Conservation (phyloP, 2,329 filamentous ascomycete genomes). For the Nigrospora oryzae region DNA sequence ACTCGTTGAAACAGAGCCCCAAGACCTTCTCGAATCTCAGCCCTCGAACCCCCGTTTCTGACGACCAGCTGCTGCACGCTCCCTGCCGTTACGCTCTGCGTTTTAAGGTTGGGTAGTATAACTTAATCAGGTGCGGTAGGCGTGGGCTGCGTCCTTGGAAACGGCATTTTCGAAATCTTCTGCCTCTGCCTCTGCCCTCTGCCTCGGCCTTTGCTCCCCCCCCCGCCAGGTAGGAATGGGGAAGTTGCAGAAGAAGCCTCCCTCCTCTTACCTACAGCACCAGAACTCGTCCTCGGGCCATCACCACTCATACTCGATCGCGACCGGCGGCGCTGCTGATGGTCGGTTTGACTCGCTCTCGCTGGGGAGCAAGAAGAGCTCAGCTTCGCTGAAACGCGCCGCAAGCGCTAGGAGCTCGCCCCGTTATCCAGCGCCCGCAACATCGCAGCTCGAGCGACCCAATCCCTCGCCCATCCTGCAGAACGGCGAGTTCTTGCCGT, state of each 20-base stretch:
- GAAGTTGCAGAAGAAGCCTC: slow-evolving; percentile 50
- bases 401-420: slow-evolving; percentile 44
- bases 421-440: slow-evolving; percentile 30
- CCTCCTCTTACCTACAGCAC: neutral
- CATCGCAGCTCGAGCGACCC: slow-evolving; percentile 8
- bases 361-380: slow-evolving; percentile 55
- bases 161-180: too few relatives aligned
- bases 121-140: too few relatives aligned
- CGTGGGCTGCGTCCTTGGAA: too few relatives aligned
- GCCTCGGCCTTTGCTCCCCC: too few relatives aligned
- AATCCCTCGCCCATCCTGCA: slow-evolving; percentile 37
- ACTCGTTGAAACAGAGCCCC: too few relatives aligned
- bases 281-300: slow-evolving; percentile 26
- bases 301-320: slow-evolving; percentile 34
- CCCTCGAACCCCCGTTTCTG: too few relatives aligned
- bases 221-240: too few relatives aligned
- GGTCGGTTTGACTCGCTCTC: slow-evolving; percentile 33
- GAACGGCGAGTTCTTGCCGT: slow-evolving; percentile 35
- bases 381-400: slow-evolving; percentile 51
- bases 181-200: too few relatives aligned
- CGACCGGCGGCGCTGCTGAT: slow-evolving; percentile 32
- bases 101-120: too few relatives aligned
- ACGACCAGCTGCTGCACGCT: too few relatives aligned
- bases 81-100: too few relatives aligned
- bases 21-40: too few relatives aligned